phyloP scores from a whole-genome alignment of 140 eudicot genomes.

The Anethum foeniculum region DNA sequence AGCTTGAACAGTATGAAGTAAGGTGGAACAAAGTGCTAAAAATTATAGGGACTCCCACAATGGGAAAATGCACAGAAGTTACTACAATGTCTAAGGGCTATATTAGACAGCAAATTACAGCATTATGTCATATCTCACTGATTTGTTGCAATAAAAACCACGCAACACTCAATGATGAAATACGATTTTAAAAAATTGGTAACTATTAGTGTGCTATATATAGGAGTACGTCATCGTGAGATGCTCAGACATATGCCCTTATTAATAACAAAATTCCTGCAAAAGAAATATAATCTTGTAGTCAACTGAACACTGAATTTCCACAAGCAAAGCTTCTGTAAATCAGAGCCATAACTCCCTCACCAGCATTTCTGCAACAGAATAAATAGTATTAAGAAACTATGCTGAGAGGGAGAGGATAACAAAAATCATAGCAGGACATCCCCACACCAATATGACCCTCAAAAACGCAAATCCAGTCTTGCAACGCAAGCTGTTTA shows the following conservation, averaged over 20 bases:
- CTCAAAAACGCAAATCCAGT: slow-evolving; percentile 36
- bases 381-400: slow-evolving; percentile 50
- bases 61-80: background rate
- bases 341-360: slow-evolving; percentile 60
- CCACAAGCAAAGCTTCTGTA: slow-evolving; percentile 64
- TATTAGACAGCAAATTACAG: background rate
- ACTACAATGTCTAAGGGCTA: background rate
- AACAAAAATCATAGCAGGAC: slow-evolving; percentile 40
- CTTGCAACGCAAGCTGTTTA: slow-evolving; percentile 33
- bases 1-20: background rate
- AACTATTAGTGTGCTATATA: slow-evolving; percentile 16
- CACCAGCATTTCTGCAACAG: slow-evolving; percentile 81
- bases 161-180: background rate
- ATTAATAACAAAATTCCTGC: slow-evolving; percentile 34
- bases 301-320: slow-evolving; percentile 39
- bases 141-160: background rate
- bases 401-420: slow-evolving; percentile 41
- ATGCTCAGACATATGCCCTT: slow-evolving; percentile 15
- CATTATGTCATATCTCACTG: background rate
- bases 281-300: slow-evolving; percentile 32
- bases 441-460: slow-evolving; percentile 46
- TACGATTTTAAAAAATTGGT: background rate
- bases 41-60: background rate
- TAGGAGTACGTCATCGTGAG: slow-evolving; percentile 20
- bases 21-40: background rate